phyloP scores from a whole-genome alignment of 495 filamentous ascomycete species.

The Daldinia loculata region DNA sequence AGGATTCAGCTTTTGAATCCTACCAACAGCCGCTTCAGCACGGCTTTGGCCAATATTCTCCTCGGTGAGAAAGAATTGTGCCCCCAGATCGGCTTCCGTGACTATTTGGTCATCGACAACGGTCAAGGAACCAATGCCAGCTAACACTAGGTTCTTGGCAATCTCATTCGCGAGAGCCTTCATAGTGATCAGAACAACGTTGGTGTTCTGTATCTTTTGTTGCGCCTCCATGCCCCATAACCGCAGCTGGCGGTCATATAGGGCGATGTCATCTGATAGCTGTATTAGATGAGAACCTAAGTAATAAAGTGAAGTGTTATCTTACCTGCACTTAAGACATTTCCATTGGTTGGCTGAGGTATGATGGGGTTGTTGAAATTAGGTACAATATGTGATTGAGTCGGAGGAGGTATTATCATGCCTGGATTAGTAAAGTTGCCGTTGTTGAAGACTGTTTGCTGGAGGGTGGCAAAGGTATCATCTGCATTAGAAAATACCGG shows the following conservation, averaged over 20 bases:
- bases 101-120: conserved; percentile 83
- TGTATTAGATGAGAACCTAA: conserved; percentile 11
- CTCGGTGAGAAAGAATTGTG: conserved; percentile 86
- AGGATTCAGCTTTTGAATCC: conserved; percentile 87
- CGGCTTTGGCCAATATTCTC: conserved; percentile 79
- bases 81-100: conserved; percentile 81
- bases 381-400: conserved; percentile 21
- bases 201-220: conserved; percentile 84
- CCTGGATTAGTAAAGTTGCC: conserved; percentile 25
- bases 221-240: conserved; percentile 97
- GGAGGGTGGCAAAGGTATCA: conserved; percentile 21
- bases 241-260: conserved; percentile 98
- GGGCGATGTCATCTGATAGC: conserved; percentile 85
- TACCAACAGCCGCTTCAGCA: conserved; percentile 80
- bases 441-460: conserved; percentile 28
- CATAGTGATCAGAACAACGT: conserved; percentile 88
- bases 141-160: conserved; percentile 96
- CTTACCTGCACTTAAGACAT: conserved; percentile 34
- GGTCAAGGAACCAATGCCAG: conserved; percentile 91
- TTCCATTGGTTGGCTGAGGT: conserved; percentile 27
- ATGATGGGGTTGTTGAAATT: conserved; percentile 6
- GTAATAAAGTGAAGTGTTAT: neutral
- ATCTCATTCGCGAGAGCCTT: conserved; percentile 93
- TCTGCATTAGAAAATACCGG: conserved; percentile 22
- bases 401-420: conserved; percentile 29